These are phyloP conservation scores for Calonectria multiphialidica DNA, from an alignment of 2,329 filamentous ascomycete species.

Conservation along the genomic window DNA sequence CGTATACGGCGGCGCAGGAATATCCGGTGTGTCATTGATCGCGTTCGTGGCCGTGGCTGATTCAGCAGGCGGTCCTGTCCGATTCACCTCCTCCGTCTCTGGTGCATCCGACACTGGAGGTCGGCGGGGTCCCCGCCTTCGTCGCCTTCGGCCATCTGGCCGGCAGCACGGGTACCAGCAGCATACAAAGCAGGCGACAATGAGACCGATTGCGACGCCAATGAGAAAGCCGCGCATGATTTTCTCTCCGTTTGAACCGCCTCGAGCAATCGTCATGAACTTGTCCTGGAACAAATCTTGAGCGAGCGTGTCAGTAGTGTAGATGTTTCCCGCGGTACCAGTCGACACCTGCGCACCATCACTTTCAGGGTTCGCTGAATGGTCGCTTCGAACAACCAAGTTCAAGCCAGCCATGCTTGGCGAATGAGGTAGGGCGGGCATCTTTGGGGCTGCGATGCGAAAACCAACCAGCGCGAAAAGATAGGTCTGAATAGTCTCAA, in stretches of 20 bases:
- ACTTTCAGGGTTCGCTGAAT: slow-evolving; percentile 38
- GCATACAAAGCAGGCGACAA: slow-evolving; percentile 48
- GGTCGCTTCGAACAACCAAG: slow-evolving; percentile 33
- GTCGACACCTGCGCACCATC: slow-evolving; percentile 30
- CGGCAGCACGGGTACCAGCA: slow-evolving; percentile 50
- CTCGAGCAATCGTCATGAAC: slow-evolving; percentile 44
- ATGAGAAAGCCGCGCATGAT: slow-evolving; percentile 50
- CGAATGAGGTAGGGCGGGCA: not conserved
- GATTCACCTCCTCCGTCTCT: slow-evolving; percentile 29
- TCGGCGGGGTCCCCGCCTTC: slow-evolving; percentile 31
- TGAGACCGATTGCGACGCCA: slow-evolving; percentile 47
- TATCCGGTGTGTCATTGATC: not conserved
- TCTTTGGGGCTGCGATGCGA: not conserved
- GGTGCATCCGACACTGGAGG: slow-evolving; percentile 30
- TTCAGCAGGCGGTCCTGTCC: slow-evolving; percentile 1
- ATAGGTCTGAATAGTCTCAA: not conserved
- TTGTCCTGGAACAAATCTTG: slow-evolving; percentile 43
- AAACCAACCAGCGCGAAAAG: not conserved
- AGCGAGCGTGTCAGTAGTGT: slow-evolving; percentile 33
- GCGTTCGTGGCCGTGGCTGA: not conserved
- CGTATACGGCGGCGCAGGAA: not conserved
- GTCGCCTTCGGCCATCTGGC: slow-evolving; percentile 26
- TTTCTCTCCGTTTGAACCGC: slow-evolving; percentile 47
- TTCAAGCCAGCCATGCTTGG: slow-evolving; percentile 26
- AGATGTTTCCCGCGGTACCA: slow-evolving; percentile 20